These are phyloP conservation scores for Mortierella antarctica DNA, from an alignment of 192 early-diverging fungal species.

Conservation along the genomic window DNA sequence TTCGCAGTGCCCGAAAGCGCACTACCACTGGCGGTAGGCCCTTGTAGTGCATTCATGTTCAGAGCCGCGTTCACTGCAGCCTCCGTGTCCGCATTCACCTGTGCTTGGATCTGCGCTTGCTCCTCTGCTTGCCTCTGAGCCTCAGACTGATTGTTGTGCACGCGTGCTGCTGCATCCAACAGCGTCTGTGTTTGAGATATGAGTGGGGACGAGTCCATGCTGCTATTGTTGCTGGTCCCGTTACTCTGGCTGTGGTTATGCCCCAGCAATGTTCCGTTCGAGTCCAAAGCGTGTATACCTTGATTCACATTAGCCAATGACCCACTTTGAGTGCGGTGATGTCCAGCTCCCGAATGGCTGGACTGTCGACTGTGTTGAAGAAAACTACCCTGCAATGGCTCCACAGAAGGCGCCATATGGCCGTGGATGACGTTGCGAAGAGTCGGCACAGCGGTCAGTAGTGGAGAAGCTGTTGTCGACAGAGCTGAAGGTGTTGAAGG, in stretches of 20 bases:
- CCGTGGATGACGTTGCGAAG: conserved; percentile 11
- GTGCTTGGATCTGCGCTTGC: conserved; percentile 16
- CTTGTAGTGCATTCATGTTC: conserved; percentile 9
- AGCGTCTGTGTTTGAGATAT: conserved; percentile 13
- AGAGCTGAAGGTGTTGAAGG: conserved; percentile 24
- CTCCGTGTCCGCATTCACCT: conserved; percentile 19
- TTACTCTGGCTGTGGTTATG: conserved; percentile 13
- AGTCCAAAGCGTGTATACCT: not conserved
- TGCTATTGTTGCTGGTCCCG: conserved; percentile 15
- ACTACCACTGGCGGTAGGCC: not conserved
- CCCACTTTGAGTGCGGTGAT: conserved; percentile 17
- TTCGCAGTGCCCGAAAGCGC: not conserved
- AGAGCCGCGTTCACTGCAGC: conserved; percentile 26
- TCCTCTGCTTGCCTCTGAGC: conserved; percentile 12
- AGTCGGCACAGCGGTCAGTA: conserved; percentile 27
- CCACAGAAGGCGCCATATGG: conserved; percentile 15
- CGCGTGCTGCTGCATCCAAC: conserved; percentile 19
- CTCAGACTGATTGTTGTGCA: conserved; percentile 5
- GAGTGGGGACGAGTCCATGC: conserved; percentile 22
- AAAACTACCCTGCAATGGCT: conserved; percentile 8
- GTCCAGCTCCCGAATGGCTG: conserved; percentile 17
- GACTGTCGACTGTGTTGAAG: conserved; percentile 34
- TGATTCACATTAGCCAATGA: not conserved
- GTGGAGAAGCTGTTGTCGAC: conserved; percentile 12
- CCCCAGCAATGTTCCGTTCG: conserved; percentile 1